These are phyloP conservation scores for Boletellus ananas DNA, from an alignment of 768 basidiomycete genomes.

Conservation along the genomic window DNA sequence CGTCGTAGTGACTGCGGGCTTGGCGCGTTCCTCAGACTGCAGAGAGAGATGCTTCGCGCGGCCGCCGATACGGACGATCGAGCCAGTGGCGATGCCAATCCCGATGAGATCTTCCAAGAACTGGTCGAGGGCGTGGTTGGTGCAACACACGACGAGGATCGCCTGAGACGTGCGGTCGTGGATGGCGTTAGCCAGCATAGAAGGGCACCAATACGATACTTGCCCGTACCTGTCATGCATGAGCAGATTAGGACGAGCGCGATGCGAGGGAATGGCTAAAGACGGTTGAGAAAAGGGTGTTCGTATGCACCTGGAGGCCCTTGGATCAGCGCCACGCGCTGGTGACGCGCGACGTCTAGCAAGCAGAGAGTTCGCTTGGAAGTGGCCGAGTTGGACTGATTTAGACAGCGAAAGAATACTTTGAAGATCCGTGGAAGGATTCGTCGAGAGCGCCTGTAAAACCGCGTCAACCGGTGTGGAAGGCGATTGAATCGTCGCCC, in stretches of 20 bases:
- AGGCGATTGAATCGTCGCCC: slow-evolving; percentile 11
- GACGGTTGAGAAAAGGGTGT: too few relatives aligned
- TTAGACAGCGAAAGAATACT: slow-evolving; percentile 34
- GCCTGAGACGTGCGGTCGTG: slow-evolving; percentile 45
- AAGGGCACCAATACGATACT: slow-evolving; percentile 68
- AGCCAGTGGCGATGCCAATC: slow-evolving; percentile 63
- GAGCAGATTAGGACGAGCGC: neutral
- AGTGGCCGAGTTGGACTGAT: slow-evolving; percentile 46
- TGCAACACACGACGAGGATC: slow-evolving; percentile 70
- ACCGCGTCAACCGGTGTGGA: slow-evolving; percentile 11
- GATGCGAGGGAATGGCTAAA: neutral
- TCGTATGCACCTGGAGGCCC: slow-evolving; percentile 65
- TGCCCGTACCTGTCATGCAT: slow-evolving; percentile 59
- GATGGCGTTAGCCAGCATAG: slow-evolving; percentile 58
- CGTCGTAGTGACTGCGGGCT: slow-evolving; percentile 19
- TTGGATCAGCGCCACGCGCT: slow-evolving; percentile 60
- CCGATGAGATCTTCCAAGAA: slow-evolving; percentile 60
- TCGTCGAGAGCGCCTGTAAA: slow-evolving; percentile 23
- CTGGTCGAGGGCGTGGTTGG: slow-evolving; percentile 72
- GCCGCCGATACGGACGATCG: slow-evolving; percentile 61
- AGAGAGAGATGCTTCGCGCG: slow-evolving; percentile 51
- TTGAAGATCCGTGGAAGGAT: slow-evolving; percentile 41
- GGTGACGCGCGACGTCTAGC: slow-evolving; percentile 52
- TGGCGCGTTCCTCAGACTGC: slow-evolving; percentile 39
- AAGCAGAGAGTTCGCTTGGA: slow-evolving; percentile 47